Evolutionary conservation across 441 rosid genomes (phyloP), one percentile per base, ranked within the genome.

Genomic region (Macaranga tanarius): DNA sequence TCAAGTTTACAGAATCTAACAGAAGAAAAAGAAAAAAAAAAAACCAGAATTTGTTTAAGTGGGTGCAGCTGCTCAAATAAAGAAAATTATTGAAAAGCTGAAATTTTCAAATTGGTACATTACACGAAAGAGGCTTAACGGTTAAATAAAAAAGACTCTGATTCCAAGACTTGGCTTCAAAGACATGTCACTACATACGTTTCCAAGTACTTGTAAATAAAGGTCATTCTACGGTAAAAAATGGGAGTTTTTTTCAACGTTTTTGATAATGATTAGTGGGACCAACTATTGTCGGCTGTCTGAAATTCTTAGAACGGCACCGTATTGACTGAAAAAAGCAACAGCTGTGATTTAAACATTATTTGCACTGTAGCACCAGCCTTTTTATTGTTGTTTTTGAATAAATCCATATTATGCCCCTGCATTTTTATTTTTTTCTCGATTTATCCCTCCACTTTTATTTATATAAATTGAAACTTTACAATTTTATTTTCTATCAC

Each of bases 141-240:
- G 79, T 58, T 57, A 73, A 56, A 79, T 19, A 63, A 26, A 74
- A 71, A 48, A 79, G 6, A 5, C 38, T 34, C 38, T n/a, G n/a
- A n/a, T n/a, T n/a, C n/a, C n/a, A n/a, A 70, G 54, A 77, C 83
- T 84, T 89, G 72, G 86, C 91, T 87, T 87, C 89, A 68, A 89
- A 82, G 92, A 62, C 78, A 71, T 62, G 20, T 38, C 7, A 38
- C 42, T 10, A 42, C 47, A 42, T 42, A 42, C 47, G 47, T 42
- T 42, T 42, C 11, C 58, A 34, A 34, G 38, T 34, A 34, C 34
- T 34, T 23, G 75, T 62, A 67, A 79, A 80, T 1, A 77, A 70
- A 26, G n/a, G n/a, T n/a, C n/a, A n/a, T n/a, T n/a, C n/a, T n/a
- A n/a, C n/a, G n/a, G n/a, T n/a, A n/a, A n/a, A n/a, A n/a, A n/a